Evolutionary conservation across 2,329 filamentous ascomycete genomes (phyloP).

Genomic region (Hortaea sp.): DNA sequence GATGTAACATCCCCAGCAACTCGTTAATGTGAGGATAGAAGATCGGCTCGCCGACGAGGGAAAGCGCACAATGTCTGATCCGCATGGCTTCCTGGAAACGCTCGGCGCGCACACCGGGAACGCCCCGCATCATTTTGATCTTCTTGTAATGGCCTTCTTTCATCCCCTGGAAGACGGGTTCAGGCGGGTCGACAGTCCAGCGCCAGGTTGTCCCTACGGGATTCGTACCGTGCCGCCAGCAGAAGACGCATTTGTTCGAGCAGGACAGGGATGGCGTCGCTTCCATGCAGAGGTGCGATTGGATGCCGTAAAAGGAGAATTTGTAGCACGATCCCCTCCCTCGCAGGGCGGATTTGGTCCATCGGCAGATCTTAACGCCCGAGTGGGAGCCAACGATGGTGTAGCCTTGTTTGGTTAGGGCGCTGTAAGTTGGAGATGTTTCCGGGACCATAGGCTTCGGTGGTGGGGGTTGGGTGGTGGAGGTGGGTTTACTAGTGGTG

Average conservation of each 20-base stretch:
- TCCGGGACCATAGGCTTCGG: constrained; percentile 91
- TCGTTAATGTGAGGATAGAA: constrained; percentile 98
- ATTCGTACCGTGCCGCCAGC: constrained; percentile 96
- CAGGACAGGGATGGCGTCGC: constrained; percentile 91
- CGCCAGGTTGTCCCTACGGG: constrained; percentile 94
- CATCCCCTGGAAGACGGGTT: constrained; percentile 81
- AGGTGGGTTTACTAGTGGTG: constrained; percentile 53
- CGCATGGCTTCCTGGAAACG: constrained; percentile 86
- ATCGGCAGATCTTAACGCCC: constrained; percentile 94
- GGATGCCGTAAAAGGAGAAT: constrained; percentile 93
- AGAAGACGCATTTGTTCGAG: constrained; percentile 98
- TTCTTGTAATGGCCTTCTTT: constrained; percentile 92
- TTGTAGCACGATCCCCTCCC: constrained; percentile 96
- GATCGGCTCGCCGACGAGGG: constrained; percentile 91
- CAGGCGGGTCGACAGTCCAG: constrained; percentile 86
- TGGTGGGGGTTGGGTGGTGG: constrained; percentile 34
- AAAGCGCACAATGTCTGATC: constrained; percentile 86
- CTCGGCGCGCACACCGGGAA: constrained; percentile 85
- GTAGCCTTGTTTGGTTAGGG: constrained; percentile 93
- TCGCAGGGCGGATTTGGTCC: constrained; percentile 93
- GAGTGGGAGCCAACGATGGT: constrained; percentile 91
- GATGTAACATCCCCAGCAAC: constrained; percentile 73
- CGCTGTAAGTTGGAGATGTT: constrained; percentile 74
- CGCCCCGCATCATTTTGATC: constrained; percentile 92
- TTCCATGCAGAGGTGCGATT: constrained; percentile 96